Conservation (phyloP, 1,284 basidiomycete species). For the Heterobasidion occidentale region DNA sequence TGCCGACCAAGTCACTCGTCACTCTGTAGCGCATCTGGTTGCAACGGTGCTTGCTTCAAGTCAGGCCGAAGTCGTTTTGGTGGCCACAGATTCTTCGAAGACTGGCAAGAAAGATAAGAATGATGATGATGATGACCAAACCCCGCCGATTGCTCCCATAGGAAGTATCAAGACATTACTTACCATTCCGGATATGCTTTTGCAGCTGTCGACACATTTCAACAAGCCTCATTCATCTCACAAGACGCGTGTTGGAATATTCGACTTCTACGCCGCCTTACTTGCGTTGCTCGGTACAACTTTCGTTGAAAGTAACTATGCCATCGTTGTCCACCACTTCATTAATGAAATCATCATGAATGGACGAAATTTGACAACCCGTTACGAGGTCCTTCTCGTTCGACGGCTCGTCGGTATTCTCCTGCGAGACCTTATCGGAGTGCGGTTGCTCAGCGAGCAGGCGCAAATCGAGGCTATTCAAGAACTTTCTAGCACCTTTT, state of each 20-base stretch:
- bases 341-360: constrained; percentile 68
- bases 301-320: constrained; percentile 84
- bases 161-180: constrained; percentile 71
- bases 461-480: constrained; percentile 89
- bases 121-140: constrained; percentile 46
- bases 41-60: constrained; percentile 83
- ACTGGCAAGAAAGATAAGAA: constrained; percentile 56
- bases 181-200: constrained; percentile 76
- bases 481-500: constrained; percentile 73
- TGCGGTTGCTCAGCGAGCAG: constrained; percentile 85
- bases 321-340: constrained; percentile 73
- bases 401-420: constrained; percentile 73
- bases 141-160: constrained; percentile 39
- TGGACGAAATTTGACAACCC: constrained; percentile 42
- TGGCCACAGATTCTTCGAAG: constrained; percentile 39
- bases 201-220: constrained; percentile 71
- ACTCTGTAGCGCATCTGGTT: constrained; percentile 70
- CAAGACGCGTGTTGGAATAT: constrained; percentile 75
- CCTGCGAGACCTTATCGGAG: constrained; percentile 81
- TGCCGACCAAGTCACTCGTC: constrained; percentile 81
- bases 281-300: constrained; percentile 67
- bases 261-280: constrained; percentile 84
- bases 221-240: constrained; percentile 66
- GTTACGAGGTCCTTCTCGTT: constrained; percentile 72
- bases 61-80: constrained; percentile 62